Evolutionary conservation across 1,284 basidiomycete species (phyloP).

Genomic region (Pulveroboletus sp.): DNA sequence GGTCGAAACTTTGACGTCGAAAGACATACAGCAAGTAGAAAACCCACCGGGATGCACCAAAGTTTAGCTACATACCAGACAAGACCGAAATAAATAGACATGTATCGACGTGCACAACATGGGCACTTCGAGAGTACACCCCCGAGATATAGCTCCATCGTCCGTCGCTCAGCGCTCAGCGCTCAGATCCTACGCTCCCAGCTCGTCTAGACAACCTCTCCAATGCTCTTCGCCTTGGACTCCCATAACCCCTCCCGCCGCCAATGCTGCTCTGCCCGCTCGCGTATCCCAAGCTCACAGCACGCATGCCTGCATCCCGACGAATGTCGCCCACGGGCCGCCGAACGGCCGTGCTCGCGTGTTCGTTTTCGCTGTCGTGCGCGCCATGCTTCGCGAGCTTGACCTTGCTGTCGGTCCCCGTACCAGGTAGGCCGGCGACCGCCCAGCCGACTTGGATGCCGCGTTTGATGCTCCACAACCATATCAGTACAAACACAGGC

Average conservation of each 20-base stretch:
- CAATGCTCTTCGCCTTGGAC: slow-evolving; percentile 31
- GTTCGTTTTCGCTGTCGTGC: slow-evolving; percentile 8
- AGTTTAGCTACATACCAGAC: background rate
- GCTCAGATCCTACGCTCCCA: slow-evolving; percentile 22
- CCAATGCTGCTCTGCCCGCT: slow-evolving; percentile 8
- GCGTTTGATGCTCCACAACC: slow-evolving; percentile 78
- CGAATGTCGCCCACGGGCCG: slow-evolving; percentile 1
- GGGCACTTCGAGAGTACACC: background rate
- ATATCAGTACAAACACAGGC: slow-evolving; percentile 72
- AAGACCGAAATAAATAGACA: slow-evolving; percentile 6
- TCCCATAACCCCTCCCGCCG: slow-evolving; percentile 11
- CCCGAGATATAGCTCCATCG: too few relatives aligned
- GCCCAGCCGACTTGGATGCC: slow-evolving; percentile 71
- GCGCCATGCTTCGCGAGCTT: background rate
- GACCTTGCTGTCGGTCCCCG: slow-evolving; percentile 1
- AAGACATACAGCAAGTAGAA: background rate
- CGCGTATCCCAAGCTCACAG: slow-evolving; percentile 31
- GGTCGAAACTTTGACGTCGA: background rate
- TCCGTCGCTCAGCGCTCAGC: slow-evolving; percentile 3
- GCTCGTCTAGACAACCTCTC: slow-evolving; percentile 21
- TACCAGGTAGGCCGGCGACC: slow-evolving; percentile 41
- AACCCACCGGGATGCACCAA: background rate
- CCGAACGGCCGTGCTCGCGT: background rate
- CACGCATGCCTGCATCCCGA: slow-evolving; percentile 25
- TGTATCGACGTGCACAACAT: slow-evolving; percentile 1